Conservation (phyloP, 1,284 basidiomycete genomes). For the Ustilago bromivora region DNA sequence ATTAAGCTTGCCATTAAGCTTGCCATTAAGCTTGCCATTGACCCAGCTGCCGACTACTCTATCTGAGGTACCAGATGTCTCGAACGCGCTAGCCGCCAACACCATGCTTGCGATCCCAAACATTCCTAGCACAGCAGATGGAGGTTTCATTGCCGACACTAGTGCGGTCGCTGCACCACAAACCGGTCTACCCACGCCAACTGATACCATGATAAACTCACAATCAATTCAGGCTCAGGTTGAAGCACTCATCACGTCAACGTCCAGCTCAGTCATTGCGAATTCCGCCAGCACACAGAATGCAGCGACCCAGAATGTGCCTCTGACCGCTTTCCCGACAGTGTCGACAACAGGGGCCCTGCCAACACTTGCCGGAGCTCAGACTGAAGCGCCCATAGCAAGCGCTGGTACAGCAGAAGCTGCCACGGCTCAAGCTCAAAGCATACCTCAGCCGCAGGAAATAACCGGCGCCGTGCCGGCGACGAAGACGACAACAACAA, state of each 20-base stretch:
- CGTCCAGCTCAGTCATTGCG: slow-evolving; percentile 29
- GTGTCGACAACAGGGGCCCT: not conserved
- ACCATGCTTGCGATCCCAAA: not conserved
- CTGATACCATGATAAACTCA: slow-evolving; percentile 30
- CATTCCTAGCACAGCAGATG: not conserved
- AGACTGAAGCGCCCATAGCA: not conserved
- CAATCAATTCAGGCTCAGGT: slow-evolving; percentile 47
- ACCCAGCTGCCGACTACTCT: slow-evolving; percentile 6
- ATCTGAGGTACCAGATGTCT: not conserved
- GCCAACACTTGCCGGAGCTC: not conserved
- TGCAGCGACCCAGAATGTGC: not conserved
- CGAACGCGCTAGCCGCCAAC: not conserved
- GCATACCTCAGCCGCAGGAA: not conserved
- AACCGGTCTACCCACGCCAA: not conserved
- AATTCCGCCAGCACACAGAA: slow-evolving; percentile 2
- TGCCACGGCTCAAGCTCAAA: not conserved
- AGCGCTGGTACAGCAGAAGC: not conserved
- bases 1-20: slow-evolving; percentile 3
- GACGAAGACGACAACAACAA: not conserved
- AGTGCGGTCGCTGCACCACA: slow-evolving; percentile 4
- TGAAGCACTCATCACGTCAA: slow-evolving; percentile 42
- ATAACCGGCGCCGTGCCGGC: not conserved
- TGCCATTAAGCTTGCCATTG: slow-evolving; percentile 2
- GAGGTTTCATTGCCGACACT: not conserved
- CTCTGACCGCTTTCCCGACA: not conserved